These are phyloP conservation scores for Cnidoscolus chayamansa DNA, from an alignment of 441 rosid genomes.

Conservation along the genomic window DNA sequence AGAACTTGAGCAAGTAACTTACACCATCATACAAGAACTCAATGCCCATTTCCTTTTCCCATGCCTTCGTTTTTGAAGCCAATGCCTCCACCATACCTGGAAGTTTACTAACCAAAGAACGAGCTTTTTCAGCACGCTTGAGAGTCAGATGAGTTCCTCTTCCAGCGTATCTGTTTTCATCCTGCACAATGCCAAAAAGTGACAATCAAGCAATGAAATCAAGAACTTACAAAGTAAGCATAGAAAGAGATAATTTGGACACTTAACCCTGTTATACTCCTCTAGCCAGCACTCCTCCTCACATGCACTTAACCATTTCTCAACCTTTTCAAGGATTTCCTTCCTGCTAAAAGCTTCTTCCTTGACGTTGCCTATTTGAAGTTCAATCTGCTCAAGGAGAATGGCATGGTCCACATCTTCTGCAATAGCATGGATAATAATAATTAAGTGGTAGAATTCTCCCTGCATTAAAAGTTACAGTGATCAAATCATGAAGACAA, in stretches of 20 bases:
- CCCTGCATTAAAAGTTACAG: background rate
- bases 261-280: slow-evolving; percentile 82
- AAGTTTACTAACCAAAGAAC: slow-evolving; percentile 80
- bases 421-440: slow-evolving; percentile 19
- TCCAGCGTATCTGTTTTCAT: slow-evolving; percentile 93
- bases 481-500: background rate
- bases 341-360: slow-evolving; percentile 90
- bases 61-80: slow-evolving; percentile 72
- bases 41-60: slow-evolving; percentile 85
- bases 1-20: slow-evolving; percentile 28
- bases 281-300: slow-evolving; percentile 99
- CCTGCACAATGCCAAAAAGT: slow-evolving; percentile 40
- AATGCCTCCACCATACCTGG: slow-evolving; percentile 86
- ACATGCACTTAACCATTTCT: slow-evolving; percentile 94
- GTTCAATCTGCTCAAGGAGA: slow-evolving; percentile 75
- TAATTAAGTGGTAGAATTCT: too few species aligned
- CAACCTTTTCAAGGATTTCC: slow-evolving; percentile 86
- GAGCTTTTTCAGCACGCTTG: slow-evolving; percentile 98
- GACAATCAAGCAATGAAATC: slow-evolving; percentile 20
- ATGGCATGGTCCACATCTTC: slow-evolving; percentile 59
- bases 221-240: background rate
- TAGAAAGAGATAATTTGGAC: slow-evolving; percentile 13
- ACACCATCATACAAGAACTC: slow-evolving; percentile 93
- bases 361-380: slow-evolving; percentile 69
- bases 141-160: slow-evolving; percentile 94